A percentile compares a stretch with the other conserved stretches of the same genome.
Evolutionary conservation across 176 grass and related monocot genomes (phyloP).

Genomic region (Guadua angustifolia): DNA sequence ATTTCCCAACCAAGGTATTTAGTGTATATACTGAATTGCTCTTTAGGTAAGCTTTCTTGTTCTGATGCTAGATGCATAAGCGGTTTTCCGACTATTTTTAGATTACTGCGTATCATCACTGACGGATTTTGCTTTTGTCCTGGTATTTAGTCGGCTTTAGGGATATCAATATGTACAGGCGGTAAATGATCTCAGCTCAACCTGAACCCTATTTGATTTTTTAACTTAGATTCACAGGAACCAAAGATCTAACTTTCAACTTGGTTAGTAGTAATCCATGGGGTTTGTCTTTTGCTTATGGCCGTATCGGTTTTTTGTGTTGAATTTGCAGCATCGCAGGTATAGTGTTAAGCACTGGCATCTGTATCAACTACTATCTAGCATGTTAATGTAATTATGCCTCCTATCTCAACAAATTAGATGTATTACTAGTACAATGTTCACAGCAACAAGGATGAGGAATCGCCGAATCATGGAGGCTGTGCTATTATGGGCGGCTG

Average conservation of each 20-base stretch:
- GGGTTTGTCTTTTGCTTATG: neutral
- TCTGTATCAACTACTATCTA: neutral
- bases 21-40: conserved; percentile 57
- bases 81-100: conserved; percentile 15
- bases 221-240: conserved; percentile 27
- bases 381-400: neutral
- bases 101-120: conserved; percentile 42
- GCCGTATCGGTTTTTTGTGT: neutral
- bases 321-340: conserved; percentile 5
- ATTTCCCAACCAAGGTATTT: conserved; percentile 21
- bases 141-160: conserved; percentile 38
- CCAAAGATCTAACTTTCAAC: neutral
- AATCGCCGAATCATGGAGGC: neutral
- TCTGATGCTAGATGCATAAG: conserved; percentile 28
- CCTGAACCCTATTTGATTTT: neutral
- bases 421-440: neutral
- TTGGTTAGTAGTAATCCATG: neutral
- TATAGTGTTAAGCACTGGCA: neutral
- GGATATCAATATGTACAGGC: conserved; percentile 45
- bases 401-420: neutral
- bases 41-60: conserved; percentile 44
- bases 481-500: neutral
- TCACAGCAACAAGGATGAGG: neutral
- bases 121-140: conserved; percentile 36
- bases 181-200: conserved; percentile 28